Percentiles rank a stretch among this genome's conserved stretches.
These are phyloP conservation scores for Phyllostachys edulis DNA, from an alignment of 176 grass and related monocot species.

Conservation along the genomic window DNA sequence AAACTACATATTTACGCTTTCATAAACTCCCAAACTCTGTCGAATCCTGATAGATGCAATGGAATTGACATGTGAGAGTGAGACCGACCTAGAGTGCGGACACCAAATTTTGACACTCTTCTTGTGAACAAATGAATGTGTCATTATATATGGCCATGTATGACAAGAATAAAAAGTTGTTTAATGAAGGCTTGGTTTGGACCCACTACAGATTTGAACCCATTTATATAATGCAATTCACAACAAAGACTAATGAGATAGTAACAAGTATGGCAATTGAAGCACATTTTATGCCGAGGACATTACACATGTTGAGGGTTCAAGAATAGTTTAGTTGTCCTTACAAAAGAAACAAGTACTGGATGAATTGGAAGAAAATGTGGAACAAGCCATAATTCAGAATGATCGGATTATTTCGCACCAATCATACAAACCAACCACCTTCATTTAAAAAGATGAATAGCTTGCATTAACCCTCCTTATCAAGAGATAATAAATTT, in stretches of 20 bases:
- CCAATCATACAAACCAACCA: slow-evolving; percentile 55
- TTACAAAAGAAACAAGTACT: slow-evolving; percentile 12
- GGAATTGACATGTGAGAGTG: too few species aligned
- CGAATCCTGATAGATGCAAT: too few species aligned
- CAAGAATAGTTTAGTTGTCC: too few species aligned
- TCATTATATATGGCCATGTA: not conserved
- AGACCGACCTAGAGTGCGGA: too few species aligned
- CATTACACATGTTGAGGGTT: too few species aligned
- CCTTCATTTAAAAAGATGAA: slow-evolving; percentile 27
- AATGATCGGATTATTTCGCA: slow-evolving; percentile 50
- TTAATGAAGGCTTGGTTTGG: not conserved
- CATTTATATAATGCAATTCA: not conserved
- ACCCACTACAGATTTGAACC: too few species aligned
- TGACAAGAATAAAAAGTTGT: not conserved
- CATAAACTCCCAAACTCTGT: too few species aligned
- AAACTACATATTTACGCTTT: too few species aligned
- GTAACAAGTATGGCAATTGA: not conserved
- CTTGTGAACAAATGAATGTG: not conserved
- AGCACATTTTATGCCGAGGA: not conserved
- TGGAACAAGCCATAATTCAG: slow-evolving; percentile 57
- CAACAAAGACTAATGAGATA: not conserved
- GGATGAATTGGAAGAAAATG: slow-evolving; percentile 59
- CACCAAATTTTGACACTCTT: not conserved
- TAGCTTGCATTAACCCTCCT: not conserved
- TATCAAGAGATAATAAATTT: not conserved